A percentile compares a stretch with the other conserved stretches of the same genome.
phyloP scores from a whole-genome alignment of 2,329 filamentous ascomycete species.

The Pestalotiopsis sp. region DNA sequence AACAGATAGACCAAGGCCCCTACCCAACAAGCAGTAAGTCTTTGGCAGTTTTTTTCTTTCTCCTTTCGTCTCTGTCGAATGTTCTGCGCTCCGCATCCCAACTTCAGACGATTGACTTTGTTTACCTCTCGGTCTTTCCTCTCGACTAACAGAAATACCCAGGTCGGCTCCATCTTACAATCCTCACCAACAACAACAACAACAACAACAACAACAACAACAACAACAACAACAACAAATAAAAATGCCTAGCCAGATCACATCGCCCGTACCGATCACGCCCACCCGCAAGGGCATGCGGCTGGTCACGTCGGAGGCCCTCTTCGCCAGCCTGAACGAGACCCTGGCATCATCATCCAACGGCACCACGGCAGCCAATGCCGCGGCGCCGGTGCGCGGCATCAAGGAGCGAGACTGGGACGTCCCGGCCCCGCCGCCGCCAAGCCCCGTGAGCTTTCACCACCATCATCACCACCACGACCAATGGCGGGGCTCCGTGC shows the following conservation, averaged over 20 bases:
- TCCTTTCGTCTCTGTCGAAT: no score
- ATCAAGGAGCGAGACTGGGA: slow-evolving; percentile 62
- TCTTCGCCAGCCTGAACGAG: slow-evolving; percentile 55
- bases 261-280: slow-evolving; percentile 49
- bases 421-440: slow-evolving; percentile 66
- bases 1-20: not conserved
- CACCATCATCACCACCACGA: slow-evolving; percentile 56
- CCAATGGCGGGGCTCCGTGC: slow-evolving; percentile 49
- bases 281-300: slow-evolving; percentile 46
- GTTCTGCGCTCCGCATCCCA: no score
- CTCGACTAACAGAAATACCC: not conserved
- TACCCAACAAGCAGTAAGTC: not conserved
- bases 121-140: no score
- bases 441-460: slow-evolving; percentile 64
- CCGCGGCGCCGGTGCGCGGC: slow-evolving; percentile 48
- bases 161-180: not conserved
- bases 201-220: slow-evolving; percentile 24
- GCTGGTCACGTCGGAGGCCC: slow-evolving; percentile 49
- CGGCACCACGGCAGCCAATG: slow-evolving; percentile 35
- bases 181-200: not conserved
- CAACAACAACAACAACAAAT: slow-evolving; percentile 18
- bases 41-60: no score
- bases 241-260: slow-evolving; percentile 44
- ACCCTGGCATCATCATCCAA: slow-evolving; percentile 40
- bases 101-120: no score